A percentile compares a stretch with the other conserved stretches of the same genome.
phyloP scores from a whole-genome alignment of 345 rosid species.

The Orychophragmus violaceus region DNA sequence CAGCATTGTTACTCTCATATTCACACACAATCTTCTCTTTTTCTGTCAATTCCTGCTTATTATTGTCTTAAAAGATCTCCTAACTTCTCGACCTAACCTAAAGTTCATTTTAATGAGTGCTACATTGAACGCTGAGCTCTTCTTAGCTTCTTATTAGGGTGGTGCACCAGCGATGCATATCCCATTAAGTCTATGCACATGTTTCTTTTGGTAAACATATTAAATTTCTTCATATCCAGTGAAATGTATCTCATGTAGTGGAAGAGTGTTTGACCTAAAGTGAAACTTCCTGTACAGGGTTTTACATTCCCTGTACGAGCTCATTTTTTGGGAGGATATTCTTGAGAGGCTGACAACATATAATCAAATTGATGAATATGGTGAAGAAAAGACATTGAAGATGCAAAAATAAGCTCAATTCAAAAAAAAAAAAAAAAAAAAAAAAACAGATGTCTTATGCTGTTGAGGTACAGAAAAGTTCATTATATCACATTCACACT shows the following conservation, averaged over 20 bases:
- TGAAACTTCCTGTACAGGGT: slow-evolving; percentile 7
- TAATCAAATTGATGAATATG: slow-evolving; percentile 93
- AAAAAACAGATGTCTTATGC: slow-evolving; percentile 73
- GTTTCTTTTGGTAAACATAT: background rate
- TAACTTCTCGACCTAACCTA: slow-evolving; percentile 82
- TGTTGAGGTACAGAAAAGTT: slow-evolving; percentile 59
- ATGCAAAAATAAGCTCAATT: slow-evolving; percentile 86
- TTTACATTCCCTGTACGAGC: slow-evolving; percentile 79
- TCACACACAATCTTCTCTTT: too few species aligned
- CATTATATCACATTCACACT: background rate
- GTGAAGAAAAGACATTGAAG: slow-evolving; percentile 86
- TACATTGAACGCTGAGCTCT: slow-evolving; percentile 86
- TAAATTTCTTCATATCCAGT: background rate
- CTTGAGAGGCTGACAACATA: slow-evolving; percentile 69
- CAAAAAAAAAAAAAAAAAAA: too few species aligned
- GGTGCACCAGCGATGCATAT: slow-evolving; percentile 86
- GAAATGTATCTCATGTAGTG: background rate
- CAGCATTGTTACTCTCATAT: too few species aligned
- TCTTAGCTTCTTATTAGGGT: slow-evolving; percentile 77
- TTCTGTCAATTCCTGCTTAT: slow-evolving; percentile 76
- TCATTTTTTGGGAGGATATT: slow-evolving; percentile 76
- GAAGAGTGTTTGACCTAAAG: background rate
- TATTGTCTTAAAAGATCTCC: slow-evolving; percentile 84
- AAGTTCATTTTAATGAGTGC: slow-evolving; percentile 96
- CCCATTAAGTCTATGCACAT: slow-evolving; percentile 52